Evolutionary conservation across 345 rosid genomes (phyloP).

Genomic region (Ceriops tagal): DNA sequence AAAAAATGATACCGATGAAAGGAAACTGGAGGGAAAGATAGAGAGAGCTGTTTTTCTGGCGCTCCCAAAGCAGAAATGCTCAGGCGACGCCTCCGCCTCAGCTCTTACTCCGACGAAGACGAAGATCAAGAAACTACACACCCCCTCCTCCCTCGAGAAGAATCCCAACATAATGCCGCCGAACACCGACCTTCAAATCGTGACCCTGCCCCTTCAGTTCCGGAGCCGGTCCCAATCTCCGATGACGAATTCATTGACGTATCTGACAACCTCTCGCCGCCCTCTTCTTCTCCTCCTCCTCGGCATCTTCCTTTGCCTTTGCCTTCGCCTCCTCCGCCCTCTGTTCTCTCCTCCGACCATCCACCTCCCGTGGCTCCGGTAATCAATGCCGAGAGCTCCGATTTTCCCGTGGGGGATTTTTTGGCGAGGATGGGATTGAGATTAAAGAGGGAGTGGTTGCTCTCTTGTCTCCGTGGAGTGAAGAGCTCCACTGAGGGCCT

Average conservation of each 20-base stretch:
- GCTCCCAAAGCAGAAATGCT: constrained; percentile 30
- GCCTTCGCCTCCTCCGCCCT: neutral
- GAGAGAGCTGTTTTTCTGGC: neutral
- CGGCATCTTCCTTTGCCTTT: neutral
- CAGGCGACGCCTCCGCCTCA: constrained; percentile 54
- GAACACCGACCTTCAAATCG: constrained; percentile 22
- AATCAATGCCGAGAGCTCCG: constrained; percentile 18
- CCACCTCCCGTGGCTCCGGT: constrained; percentile 9
- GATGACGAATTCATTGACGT: constrained; percentile 61
- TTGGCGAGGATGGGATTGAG: constrained; percentile 58
- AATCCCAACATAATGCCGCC: neutral
- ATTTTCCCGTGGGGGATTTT: constrained; percentile 42
- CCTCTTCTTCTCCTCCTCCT: constrained; percentile 25
- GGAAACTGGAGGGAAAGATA: constrained; percentile 28
- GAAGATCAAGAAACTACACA: constrained; percentile 28
- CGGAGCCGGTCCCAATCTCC: constrained; percentile 36
- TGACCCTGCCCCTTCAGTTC: constrained; percentile 17
- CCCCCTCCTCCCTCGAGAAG: constrained; percentile 14
- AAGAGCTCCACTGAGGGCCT: constrained; percentile 42
- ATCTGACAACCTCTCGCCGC: constrained; percentile 40
- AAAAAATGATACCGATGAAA: too few species aligned
- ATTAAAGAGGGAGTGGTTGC: constrained; percentile 64
- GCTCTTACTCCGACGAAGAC: constrained; percentile 48
- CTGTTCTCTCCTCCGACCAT: constrained; percentile 16
- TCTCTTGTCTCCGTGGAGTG: constrained; percentile 49